A percentile compares a stretch with the other conserved stretches of the same genome.
Evolutionary conservation across 1,139 yeast species (phyloP).

Genomic region (Pichia sp.): DNA sequence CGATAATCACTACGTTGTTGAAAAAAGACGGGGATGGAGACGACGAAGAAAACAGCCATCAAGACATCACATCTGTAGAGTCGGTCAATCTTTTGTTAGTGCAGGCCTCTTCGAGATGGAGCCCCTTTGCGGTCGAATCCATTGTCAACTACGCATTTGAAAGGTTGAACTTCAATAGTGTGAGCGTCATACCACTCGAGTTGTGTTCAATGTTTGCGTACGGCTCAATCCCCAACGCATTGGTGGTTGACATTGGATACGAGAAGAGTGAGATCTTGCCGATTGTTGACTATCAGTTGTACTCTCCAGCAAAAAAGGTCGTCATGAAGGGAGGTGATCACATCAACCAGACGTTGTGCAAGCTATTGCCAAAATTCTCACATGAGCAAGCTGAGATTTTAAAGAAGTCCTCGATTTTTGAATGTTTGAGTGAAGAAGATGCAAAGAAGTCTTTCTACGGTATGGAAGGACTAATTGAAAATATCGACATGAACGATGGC

Average conservation of each 20-base stretch:
- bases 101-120: slow-evolving; percentile 62
- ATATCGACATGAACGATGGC: slow-evolving; percentile 35
- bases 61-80: slow-evolving; percentile 28
- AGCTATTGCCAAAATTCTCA: slow-evolving; percentile 55
- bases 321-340: slow-evolving; percentile 59
- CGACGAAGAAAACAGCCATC: slow-evolving; percentile 31
- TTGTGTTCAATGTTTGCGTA: slow-evolving; percentile 74
- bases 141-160: slow-evolving; percentile 77
- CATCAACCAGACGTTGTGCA: slow-evolving; percentile 51
- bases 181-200: slow-evolving; percentile 64
- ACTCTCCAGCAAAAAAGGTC: slow-evolving; percentile 41
- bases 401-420: slow-evolving; percentile 71
- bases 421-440: slow-evolving; percentile 65
- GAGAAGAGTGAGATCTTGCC: slow-evolving; percentile 75
- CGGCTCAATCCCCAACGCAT: slow-evolving; percentile 43
- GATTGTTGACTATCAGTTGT: slow-evolving; percentile 58
- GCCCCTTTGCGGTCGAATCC: slow-evolving; percentile 59
- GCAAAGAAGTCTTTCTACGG: slow-evolving; percentile 58
- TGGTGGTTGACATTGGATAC: slow-evolving; percentile 78
- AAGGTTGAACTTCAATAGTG: slow-evolving; percentile 64
- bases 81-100: slow-evolving; percentile 55
- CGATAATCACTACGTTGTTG: slow-evolving; percentile 55
- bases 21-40: slow-evolving; percentile 42
- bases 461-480: slow-evolving; percentile 40
- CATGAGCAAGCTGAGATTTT: slow-evolving; percentile 64